Evolutionary conservation across 2,329 filamentous ascomycete genomes (phyloP).

Genomic region (Nemania bipapillata): DNA sequence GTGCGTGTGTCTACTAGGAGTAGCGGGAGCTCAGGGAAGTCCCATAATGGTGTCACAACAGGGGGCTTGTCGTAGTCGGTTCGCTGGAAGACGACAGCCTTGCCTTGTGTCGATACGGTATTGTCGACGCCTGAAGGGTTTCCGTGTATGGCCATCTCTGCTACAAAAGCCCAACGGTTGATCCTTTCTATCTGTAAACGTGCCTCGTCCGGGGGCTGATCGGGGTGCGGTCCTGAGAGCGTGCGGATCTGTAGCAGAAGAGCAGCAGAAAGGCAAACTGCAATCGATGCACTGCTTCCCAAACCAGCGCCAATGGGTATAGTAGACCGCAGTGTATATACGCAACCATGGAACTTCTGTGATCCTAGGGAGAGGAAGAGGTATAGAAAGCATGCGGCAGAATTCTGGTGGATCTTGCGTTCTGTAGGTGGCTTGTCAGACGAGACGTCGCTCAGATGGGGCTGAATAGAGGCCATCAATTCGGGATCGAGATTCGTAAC

Average conservation of each 20-base stretch:
- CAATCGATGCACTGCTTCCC: conserved; percentile 93
- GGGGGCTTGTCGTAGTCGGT: conserved; percentile 81
- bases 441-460: conserved; percentile 79
- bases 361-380: conserved; percentile 88
- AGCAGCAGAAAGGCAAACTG: conserved; percentile 85
- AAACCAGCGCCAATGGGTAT: conserved; percentile 92
- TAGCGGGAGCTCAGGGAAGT: conserved; percentile 91
- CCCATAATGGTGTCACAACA: conserved; percentile 77
- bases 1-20: conserved; percentile 90
- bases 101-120: conserved; percentile 91
- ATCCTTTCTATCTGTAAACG: conserved; percentile 91
- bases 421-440: conserved; percentile 71
- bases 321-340: conserved; percentile 91
- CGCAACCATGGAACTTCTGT: conserved; percentile 79
- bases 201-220: conserved; percentile 89
- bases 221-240: conserved; percentile 87
- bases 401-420: conserved; percentile 84
- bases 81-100: conserved; percentile 90
- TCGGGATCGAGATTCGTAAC: conserved; percentile 86
- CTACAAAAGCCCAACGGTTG: conserved; percentile 97
- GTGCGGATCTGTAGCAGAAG: conserved; percentile 88
- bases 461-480: conserved; percentile 81
- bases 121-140: conserved; percentile 98
- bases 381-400: conserved; percentile 89
- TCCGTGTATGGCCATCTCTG: conserved; percentile 96